phyloP scores from a whole-genome alignment of 345 rosid species.

The Salix arbutifolia region DNA sequence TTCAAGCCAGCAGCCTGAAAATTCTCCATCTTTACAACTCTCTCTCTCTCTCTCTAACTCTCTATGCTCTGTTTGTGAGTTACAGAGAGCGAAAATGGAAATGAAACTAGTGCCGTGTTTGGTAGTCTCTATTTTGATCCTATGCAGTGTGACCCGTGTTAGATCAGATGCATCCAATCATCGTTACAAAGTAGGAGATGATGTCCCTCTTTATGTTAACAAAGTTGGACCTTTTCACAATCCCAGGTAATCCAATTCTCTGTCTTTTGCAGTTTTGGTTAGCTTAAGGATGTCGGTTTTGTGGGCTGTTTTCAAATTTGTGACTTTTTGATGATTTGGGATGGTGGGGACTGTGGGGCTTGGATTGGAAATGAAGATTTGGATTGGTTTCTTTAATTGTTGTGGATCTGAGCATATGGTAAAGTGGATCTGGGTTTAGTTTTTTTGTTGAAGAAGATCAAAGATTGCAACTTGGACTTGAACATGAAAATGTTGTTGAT shows the following conservation, averaged over 20 bases:
- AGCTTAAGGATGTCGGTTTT: neutral
- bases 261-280: neutral
- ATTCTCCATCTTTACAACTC: neutral
- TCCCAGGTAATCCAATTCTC: slow-evolving; percentile 48
- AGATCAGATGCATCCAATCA: slow-evolving; percentile 67
- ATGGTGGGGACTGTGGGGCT: neutral
- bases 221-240: slow-evolving; percentile 84
- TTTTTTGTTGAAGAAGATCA: neutral
- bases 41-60: neutral
- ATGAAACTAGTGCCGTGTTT: neutral
- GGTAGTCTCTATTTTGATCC: slow-evolving; percentile 22
- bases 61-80: neutral
- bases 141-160: slow-evolving; percentile 30
- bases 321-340: neutral
- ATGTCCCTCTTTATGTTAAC: slow-evolving; percentile 72
- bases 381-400: neutral
- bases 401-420: neutral
- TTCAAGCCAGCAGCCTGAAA: neutral
- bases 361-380: neutral
- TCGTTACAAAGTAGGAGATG: slow-evolving; percentile 60
- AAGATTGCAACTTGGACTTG: neutral
- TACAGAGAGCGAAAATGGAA: neutral
- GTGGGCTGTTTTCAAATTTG: neutral
- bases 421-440: neutral
- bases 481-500: neutral